Conservation (phyloP, 176 grass and related monocot species). For the Carex pumila region DNA sequence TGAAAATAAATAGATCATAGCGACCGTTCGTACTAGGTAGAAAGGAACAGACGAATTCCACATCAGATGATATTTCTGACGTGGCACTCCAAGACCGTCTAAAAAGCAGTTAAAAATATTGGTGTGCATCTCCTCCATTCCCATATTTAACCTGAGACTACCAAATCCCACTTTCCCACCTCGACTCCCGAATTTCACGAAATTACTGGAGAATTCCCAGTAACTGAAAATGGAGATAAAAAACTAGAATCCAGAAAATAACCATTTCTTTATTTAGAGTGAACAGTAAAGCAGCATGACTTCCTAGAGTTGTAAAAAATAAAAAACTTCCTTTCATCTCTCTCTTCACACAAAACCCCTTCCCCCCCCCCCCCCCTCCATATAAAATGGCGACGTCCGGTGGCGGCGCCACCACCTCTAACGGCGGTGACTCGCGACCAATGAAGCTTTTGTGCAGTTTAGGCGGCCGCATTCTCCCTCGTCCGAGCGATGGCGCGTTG, state of each 20-base stretch:
- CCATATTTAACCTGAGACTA: not conserved
- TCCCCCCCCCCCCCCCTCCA: not conserved
- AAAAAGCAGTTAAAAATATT: not conserved
- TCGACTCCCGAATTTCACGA: no score
- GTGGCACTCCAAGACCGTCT: slow-evolving; percentile 5
- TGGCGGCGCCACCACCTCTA: slow-evolving; percentile 22
- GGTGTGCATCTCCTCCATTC: not conserved
- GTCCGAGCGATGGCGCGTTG: slow-evolving; percentile 76
- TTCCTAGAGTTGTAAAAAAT: not conserved
- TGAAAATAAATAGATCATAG: not conserved
- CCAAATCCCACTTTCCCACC: not conserved
- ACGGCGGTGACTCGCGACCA: slow-evolving; percentile 4
- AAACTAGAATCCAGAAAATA: not conserved
- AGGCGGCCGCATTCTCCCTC: slow-evolving; percentile 82
- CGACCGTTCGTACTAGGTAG: not conserved
- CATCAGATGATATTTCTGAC: slow-evolving; percentile 1
- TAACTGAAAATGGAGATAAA: not conserved
- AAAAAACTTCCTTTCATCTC: not conserved
- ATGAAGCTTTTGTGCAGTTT: slow-evolving; percentile 83
- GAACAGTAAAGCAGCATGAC: not conserved
- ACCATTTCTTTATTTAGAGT: not conserved
- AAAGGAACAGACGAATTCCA: not conserved
- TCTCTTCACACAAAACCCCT: slow-evolving; percentile 22
- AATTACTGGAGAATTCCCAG: not conserved
- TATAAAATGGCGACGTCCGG: slow-evolving; percentile 35